These are phyloP conservation scores for Tricholoma bakamatsutake DNA, from an alignment of 768 basidiomycete genomes.

Conservation along the genomic window DNA sequence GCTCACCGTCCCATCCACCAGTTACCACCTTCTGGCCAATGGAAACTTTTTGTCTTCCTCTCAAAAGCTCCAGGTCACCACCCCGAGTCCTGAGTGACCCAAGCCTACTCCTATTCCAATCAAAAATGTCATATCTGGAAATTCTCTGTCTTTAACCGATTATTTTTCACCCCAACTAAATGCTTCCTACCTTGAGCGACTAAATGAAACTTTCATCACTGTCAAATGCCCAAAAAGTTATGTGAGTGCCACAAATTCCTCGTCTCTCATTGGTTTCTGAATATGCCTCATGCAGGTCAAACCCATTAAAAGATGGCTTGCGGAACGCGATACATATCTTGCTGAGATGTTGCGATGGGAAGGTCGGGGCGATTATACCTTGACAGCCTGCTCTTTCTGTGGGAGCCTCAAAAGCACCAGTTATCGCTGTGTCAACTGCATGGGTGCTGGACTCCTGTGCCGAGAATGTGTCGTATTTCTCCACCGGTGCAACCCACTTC, in stretches of 20 bases:
- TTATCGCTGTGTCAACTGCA: slow-evolving; percentile 1
- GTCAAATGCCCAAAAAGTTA: background rate
- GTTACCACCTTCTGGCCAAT: background rate
- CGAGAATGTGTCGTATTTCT: background rate
- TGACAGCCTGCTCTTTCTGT: background rate
- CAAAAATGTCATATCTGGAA: background rate
- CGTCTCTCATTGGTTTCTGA: background rate
- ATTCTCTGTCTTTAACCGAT: background rate
- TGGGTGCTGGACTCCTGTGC: slow-evolving; percentile 3
- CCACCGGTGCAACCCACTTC: slow-evolving; percentile 1
- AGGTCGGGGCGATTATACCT: slow-evolving; percentile 2
- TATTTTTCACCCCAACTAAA: background rate
- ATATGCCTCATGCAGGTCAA: background rate
- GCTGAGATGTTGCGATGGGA: slow-evolving; percentile 3
- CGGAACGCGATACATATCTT: slow-evolving; percentile 1
- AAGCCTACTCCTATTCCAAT: background rate
- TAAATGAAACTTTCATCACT: background rate
- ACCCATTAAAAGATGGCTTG: background rate
- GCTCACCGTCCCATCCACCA: background rate
- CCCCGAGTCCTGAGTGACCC: background rate
- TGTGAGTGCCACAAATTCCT: background rate
- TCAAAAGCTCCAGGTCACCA: background rate
- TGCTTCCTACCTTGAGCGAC: background rate
- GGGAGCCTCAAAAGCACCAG: background rate
- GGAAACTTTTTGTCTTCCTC: background rate